phyloP scores from a whole-genome alignment of 495 filamentous ascomycete species.

The Choiromyces venosus region DNA sequence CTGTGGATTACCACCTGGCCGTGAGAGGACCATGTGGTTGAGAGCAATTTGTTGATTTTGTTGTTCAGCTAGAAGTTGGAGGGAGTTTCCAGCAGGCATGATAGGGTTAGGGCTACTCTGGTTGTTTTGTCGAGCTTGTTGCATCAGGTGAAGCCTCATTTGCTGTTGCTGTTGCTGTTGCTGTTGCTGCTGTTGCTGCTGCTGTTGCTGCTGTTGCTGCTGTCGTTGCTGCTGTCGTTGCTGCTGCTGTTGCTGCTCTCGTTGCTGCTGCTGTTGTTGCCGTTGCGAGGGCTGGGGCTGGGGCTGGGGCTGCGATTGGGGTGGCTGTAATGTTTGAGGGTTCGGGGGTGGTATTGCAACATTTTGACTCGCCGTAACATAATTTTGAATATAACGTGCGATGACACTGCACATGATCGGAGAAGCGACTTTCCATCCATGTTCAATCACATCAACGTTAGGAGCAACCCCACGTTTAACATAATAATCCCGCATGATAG shows the following conservation, averaged over 20 bases:
- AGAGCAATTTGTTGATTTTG: background rate
- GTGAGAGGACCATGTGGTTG: background rate
- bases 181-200: background rate
- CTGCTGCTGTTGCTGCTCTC: background rate
- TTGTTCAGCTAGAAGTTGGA: background rate
- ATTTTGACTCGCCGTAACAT: constrained; percentile 22
- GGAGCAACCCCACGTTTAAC: constrained; percentile 28
- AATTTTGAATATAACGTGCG: constrained; percentile 31
- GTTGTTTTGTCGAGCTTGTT: background rate
- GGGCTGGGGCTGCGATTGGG: background rate
- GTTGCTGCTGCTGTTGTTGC: background rate
- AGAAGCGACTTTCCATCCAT: constrained; percentile 23
- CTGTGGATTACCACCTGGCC: background rate
- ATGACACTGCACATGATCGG: constrained; percentile 29
- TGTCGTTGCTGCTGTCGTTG: background rate
- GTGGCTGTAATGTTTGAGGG: background rate
- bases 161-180: background rate
- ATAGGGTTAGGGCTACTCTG: background rate
- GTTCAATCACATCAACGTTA: constrained; percentile 24
- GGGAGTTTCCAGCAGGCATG: background rate
- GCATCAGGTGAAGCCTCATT: background rate
- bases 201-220: background rate
- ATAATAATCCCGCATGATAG: constrained; percentile 26
- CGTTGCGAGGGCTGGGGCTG: background rate
- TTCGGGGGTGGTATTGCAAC: background rate